Evolutionary conservation across 768 basidiomycete species (phyloP), one percentile per base, ranked within the genome.

Genomic region (Steccherinum ochraceum): DNA sequence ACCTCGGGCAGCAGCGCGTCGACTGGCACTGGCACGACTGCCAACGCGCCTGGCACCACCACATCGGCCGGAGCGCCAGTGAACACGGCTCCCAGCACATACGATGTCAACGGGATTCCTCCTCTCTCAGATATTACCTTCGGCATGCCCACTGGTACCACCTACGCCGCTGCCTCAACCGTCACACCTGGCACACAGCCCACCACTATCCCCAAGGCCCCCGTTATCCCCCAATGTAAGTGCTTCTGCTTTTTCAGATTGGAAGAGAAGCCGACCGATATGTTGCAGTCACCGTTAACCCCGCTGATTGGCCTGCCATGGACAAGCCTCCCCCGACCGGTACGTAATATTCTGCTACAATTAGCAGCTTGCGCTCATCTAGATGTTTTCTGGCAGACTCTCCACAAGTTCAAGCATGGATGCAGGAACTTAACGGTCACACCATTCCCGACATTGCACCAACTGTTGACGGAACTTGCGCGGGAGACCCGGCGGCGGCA

Each of bases 381-480:
- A 35, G 4, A 19, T 41, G 26, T 30, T 23, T 50, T 21, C 25
- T 57, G 40, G 49, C 50, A 78, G 81, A 76, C 64, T 79, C 81
- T 5, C 58, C 70, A 1, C 77, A 89, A 52, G 87, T 93, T n/a
- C 54, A 74, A 27, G 60, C 72, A 53, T 93, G 90, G 90, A 69
- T 91, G 79, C 72, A 78, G 58, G 86, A 91, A 60, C 73, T 93
- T 21, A 72, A 88, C 21, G 84, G 86, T 1, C 73, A 72, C 51
- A 48, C 81, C 53, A 86, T 93, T 52, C 92, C 92, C 1, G 58
- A 80, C 52, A 58, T 86, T 20, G n/a, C 63, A 5, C 79, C 79
- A 3, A 92, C 86, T 0, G 60, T 58, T 2, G 81, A 89, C 52
- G 86, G 86, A n/a, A 77, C 82, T 1, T 93, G 91, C 64, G 69